Conservation (phyloP, 345 rosid genomes). For the Euclidium syriacum region DNA sequence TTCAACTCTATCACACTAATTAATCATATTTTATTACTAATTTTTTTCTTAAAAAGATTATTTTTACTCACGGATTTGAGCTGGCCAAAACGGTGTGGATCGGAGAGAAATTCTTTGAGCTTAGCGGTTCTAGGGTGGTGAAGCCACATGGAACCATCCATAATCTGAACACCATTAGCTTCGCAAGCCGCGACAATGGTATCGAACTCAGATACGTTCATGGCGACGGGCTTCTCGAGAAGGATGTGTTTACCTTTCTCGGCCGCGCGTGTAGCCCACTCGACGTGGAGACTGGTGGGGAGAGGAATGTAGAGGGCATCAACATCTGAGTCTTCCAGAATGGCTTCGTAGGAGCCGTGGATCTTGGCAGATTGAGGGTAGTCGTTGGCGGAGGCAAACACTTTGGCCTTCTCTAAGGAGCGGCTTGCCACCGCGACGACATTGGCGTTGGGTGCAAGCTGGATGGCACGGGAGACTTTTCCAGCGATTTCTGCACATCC, state of each 20-base stretch:
- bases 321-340: conserved; percentile 65
- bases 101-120: conserved; percentile 56
- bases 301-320: conserved; percentile 79
- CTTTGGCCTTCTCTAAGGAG: conserved; percentile 51
- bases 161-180: conserved; percentile 72
- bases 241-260: conserved; percentile 77
- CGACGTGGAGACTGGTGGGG: conserved; percentile 73
- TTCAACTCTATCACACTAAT: no score
- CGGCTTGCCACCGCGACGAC: conserved; percentile 75
- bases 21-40: no score
- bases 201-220: conserved; percentile 61
- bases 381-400: conserved; percentile 58
- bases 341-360: conserved; percentile 73
- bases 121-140: conserved; percentile 69
- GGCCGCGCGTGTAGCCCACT: conserved; percentile 69
- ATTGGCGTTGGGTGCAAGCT: conserved; percentile 62
- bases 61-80: conserved; percentile 57
- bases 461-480: conserved; percentile 66
- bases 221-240: conserved; percentile 78
- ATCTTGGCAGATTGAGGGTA: conserved; percentile 55
- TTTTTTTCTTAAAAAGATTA: no score
- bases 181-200: conserved; percentile 60
- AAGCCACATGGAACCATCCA: conserved; percentile 98
- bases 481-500: conserved; percentile 88
- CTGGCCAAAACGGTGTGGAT: conserved; percentile 62